A percentile compares a stretch with the other conserved stretches of the same genome.
These are phyloP conservation scores for Aquilaria yunnanensis DNA, from an alignment of 345 rosid genomes.

Conservation along the genomic window DNA sequence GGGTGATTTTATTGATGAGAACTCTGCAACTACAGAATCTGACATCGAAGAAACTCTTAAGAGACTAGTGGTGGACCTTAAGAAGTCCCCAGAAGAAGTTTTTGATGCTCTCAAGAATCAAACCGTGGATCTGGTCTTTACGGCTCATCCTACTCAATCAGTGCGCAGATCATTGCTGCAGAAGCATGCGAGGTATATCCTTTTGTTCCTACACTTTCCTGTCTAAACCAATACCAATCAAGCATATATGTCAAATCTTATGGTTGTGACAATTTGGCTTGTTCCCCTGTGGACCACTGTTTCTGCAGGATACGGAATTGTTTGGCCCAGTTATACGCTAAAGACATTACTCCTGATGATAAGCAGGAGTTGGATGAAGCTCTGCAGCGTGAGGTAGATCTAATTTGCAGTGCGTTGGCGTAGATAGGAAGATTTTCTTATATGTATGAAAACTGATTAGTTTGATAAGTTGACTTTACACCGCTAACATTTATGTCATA, in stretches of 20 bases:
- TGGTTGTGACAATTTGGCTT: conserved; percentile 9
- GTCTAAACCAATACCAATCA: background rate
- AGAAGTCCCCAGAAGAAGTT: conserved; percentile 87
- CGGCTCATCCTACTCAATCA: conserved; percentile 99
- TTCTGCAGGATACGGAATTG: conserved; percentile 73
- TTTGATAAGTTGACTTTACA: too few species aligned
- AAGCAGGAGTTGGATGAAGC: conserved; percentile 99
- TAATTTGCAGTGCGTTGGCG: background rate
- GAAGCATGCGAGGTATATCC: conserved; percentile 82
- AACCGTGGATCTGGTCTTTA: conserved; percentile 92
- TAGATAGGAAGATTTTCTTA: too few species aligned
- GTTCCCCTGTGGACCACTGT: background rate
- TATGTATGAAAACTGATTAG: too few species aligned
- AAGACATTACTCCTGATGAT: conserved; percentile 95
- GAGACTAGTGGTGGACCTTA: conserved; percentile 73
- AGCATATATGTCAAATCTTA: conserved; percentile 3
- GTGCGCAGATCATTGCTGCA: conserved; percentile 96
- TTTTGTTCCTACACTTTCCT: background rate
- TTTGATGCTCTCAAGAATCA: conserved; percentile 94
- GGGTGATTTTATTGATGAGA: conserved; percentile 86
- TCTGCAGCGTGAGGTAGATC: conserved; percentile 78
- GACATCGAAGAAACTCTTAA: conserved; percentile 92
- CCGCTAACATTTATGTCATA: too few species aligned
- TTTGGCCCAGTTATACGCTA: conserved; percentile 83
- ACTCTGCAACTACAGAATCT: conserved; percentile 84